These are phyloP conservation scores for Cryoendolithus antarcticus DNA, from an alignment of 2,329 filamentous ascomycete species.

Conservation along the genomic window DNA sequence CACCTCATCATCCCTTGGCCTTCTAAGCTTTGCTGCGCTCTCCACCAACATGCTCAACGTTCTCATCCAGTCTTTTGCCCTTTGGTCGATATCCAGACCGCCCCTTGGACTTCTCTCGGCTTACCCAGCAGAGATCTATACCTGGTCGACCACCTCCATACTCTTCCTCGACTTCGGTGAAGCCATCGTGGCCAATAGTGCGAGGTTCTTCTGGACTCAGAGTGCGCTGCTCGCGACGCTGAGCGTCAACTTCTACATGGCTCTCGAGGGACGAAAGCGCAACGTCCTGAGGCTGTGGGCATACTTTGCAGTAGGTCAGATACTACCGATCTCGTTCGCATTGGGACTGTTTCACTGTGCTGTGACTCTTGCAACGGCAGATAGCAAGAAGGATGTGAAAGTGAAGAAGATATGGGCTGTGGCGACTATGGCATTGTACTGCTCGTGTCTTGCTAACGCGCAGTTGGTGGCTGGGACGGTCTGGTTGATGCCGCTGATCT, in stretches of 20 bases:
- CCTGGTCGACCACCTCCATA: slow-evolving; percentile 21
- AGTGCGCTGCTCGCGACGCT: slow-evolving; percentile 15
- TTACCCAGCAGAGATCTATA: slow-evolving; percentile 10
- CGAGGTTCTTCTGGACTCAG: slow-evolving; percentile 16
- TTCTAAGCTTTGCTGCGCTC: slow-evolving; percentile 19
- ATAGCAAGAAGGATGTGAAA: too few species aligned
- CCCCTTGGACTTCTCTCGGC: not conserved
- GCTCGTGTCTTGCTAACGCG: slow-evolving; percentile 8
- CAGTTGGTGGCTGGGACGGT: slow-evolving; percentile 4
- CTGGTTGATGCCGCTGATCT: slow-evolving; percentile 13
- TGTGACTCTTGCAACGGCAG: too few species aligned
- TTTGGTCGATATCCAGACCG: slow-evolving; percentile 9
- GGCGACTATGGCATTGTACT: slow-evolving; percentile 7
- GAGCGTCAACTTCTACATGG: slow-evolving; percentile 18
- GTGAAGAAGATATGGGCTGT: slow-evolving; percentile 1
- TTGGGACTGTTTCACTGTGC: slow-evolving; percentile 17
- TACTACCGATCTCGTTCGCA: slow-evolving; percentile 23
- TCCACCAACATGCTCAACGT: slow-evolving; percentile 25
- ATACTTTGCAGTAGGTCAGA: slow-evolving; percentile 23
- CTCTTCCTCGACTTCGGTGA: slow-evolving; percentile 22
- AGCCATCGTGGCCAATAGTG: slow-evolving; percentile 15
- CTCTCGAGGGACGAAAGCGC: slow-evolving; percentile 14
- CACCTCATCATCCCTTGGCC: slow-evolving; percentile 14
- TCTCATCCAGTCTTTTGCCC: slow-evolving; percentile 20
- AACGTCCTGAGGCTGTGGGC: slow-evolving; percentile 19